Conservation (phyloP, 176 grass and related monocot species). For the Hordeum marinum region DNA sequence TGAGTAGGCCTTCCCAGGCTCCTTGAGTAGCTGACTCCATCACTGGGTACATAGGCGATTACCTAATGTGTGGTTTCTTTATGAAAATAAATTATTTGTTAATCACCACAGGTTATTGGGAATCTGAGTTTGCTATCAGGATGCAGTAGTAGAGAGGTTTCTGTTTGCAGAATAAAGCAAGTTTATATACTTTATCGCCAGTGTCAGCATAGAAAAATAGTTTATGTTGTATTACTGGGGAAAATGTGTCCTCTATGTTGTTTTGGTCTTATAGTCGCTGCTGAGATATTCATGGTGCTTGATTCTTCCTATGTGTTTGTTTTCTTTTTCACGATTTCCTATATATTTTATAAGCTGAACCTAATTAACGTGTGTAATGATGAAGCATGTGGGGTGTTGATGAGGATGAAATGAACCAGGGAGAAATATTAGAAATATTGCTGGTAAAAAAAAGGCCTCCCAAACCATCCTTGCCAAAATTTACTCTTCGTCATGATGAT, state of each 20-base stretch:
- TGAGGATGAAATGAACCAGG: background rate
- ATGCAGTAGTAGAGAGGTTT: background rate
- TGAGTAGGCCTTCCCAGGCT: too few relatives aligned
- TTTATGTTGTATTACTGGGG: background rate
- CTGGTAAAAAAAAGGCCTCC: background rate
- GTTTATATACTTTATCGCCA: background rate
- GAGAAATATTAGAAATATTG: background rate
- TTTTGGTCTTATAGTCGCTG: background rate
- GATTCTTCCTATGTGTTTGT: background rate
- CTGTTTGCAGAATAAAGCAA: background rate
- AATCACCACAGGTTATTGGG: background rate
- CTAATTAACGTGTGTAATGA: background rate
- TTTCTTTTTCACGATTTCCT: background rate
- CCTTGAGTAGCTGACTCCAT: too few relatives aligned
- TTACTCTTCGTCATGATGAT: too few relatives aligned
- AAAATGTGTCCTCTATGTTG: background rate
- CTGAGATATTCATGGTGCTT: background rate
- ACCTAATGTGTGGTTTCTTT: too few relatives aligned
- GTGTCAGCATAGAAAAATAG: background rate
- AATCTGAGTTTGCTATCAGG: background rate
- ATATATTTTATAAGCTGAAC: background rate
- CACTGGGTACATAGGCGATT: too few relatives aligned
- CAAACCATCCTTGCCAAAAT: too few relatives aligned
- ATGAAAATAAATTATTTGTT: too few relatives aligned
- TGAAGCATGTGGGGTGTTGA: background rate